Evolutionary conservation across 768 basidiomycete genomes (phyloP), one percentile per base, ranked within the genome.

Genomic region (Lentinula sp.): DNA sequence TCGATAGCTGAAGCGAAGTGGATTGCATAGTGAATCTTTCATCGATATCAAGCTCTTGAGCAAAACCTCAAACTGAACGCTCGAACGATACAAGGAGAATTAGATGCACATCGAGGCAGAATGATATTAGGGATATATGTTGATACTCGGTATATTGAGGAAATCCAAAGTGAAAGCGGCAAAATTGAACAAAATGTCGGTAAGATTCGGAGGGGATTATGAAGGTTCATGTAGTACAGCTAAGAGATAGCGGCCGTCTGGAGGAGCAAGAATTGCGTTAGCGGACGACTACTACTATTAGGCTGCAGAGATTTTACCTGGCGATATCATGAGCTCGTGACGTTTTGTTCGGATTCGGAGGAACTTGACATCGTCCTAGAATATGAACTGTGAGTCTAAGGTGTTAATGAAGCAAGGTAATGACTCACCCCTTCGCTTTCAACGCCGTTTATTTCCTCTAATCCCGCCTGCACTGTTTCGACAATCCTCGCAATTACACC

Each of bases 291-390:
- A 16, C 39, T 35, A 28, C 60, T 33, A 16, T 46, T 35, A 33
- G n/a, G 42, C 18, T 62, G 49, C 28, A 15, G n/a, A 36, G 58
- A 60, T 59, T 18, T 39, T 10, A 93, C 95, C 91, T 60, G 95
- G 95, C 2, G 95, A 92, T 62, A 97, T 94, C 88, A 97, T 91
- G 61, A 97, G 78, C 69, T 96, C 95, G 71, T 97, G 95, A 56
- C 90, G 82, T 70, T 85, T 91, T 61, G 95, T 96, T 53, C 95
- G 84, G 74, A 96, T 93, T 61, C 94, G 78, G 84, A 97, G 86
- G 68, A 96, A 92, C 62, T 85, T 83, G 49, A 96, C 80, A 28
- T 92, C 88, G 69, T 95, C 94, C 93, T 95, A 65, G 3, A 20
- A 16, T 16, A 45, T 43, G n/a, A 32, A 58, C 9, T 32, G 33